Evolutionary conservation across 2,329 filamentous ascomycete species (phyloP), one percentile per base, ranked within the genome.

Genomic region (Alternaria arborescens): DNA sequence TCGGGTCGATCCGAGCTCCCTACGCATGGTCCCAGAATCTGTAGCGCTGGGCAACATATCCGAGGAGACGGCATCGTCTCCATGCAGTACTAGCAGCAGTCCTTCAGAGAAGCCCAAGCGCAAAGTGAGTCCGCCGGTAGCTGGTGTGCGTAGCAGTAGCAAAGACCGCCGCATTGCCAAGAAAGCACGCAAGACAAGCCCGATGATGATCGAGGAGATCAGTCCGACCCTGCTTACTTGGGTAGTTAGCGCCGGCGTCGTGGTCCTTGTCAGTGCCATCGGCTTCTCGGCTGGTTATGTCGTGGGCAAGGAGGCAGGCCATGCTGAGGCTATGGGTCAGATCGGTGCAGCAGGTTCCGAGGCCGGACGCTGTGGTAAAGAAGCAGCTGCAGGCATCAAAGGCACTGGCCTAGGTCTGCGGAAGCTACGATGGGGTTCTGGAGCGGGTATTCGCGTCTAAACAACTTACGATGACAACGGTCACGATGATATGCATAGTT

Each of bases 221-320:
- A 85, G 82, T 32, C 87, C 87, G 0, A 89, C 87, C 0, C 78
- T 89, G 8, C 83, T 89, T 66, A 89, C 87, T 0, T 90, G 88
- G 88, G 85, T 89, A 5, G 84, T 89, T 47, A 87, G 86, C 50
- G 88, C 88, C 0, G 87, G 88, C 2, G 87, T 89, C 18, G 86
- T 89, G 2, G 86, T 89, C 3, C 81, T 89, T 0, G 84, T 89
- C 56, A 87, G 85, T 16, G 88, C 87, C 2, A 83, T 89, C 62
- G 88, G 86, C 67, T 90, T 89, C 73, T 86, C 86, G 1, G 87
- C 88, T 4, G 88, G 88, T 1, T 89, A 89, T 68, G 84, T 85
- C 14, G 81, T 88, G 14, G 88, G 88, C 11, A 83, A 83, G 55
- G 87, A 89, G 64, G 82, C 86, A 5, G 86, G 86, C 1, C 80